Base-by-base conservation (phyloP, 2,329 filamentous ascomycete genomes). In the Mariannaea elegans region DNA sequence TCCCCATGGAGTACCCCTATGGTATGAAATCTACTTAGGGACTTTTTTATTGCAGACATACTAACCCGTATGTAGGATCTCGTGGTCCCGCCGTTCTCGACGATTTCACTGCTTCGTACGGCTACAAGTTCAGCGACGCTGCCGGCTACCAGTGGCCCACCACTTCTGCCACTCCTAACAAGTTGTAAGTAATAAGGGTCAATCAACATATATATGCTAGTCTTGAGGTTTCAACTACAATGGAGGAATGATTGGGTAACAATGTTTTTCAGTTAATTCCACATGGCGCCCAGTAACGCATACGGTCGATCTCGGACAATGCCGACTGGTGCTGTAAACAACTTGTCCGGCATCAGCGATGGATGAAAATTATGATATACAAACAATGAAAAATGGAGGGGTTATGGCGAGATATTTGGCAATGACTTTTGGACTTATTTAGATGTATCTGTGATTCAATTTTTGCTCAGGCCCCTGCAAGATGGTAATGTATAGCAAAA, bases 1-100 rank as follows among this genome's bases (percentile, higher is more conserved):
- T 97, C 61, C 95, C 95, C 23, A 99, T 99, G 95, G 94, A 97
- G 75, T 99, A 99, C 81, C 94, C 96, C 68, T 99, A 99, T 76
- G 95, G 95, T 97, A 81, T 78, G 41, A 19, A 16, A 13, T 23
- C 23, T 3, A n/a, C 23, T 14, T 10, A 10, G 13, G 7, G 4
- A 24, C 29, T 19, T 47, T n/a, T 31, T 12, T 23, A 9, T 13
- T 29, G 14, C 14, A 39, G 16, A 18, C 9, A 36, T 23, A n/a
- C 46, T 61, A 27, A 65, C 41, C 5, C 9, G 32, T n/a, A 36
- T 71, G 73, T 69, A 99, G 95, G 95, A 69, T 99, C 95, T 61
- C 94, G 96, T 72, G 95, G 96, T 62, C 96, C 96, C 24, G 92
- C 94, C 55, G 94, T 99, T 34, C 86, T 99, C 56, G 95, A 99